Evolutionary conservation across 2,329 filamentous ascomycete species (phyloP), one percentile per base, ranked within the genome.

Genomic region (Diaporthe ilicicola): DNA sequence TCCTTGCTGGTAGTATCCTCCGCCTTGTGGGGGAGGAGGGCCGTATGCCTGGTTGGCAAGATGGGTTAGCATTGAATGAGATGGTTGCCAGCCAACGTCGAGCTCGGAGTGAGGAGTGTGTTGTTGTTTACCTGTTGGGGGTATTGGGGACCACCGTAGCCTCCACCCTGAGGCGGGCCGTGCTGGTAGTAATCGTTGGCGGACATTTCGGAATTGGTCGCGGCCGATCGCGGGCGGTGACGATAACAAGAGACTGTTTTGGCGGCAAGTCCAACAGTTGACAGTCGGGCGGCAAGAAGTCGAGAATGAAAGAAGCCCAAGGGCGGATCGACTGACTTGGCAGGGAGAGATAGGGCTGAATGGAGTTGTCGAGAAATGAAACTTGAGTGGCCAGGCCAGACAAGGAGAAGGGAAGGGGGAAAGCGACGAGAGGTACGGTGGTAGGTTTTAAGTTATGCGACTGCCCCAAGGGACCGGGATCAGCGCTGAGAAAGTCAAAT

Each of bases 111-210:
- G 59, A n/a, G 64, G 70, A 56, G 64, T 34, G 39, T 34, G 66
- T 50, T 34, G 66, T 50, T 70, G 62, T 64, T 75, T 77, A 85
- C 84, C 76, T 80, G 82, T 48, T 80, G 83, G 74, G 83, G 83
- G 69, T 83, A 82, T 73, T 84, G 82, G 67, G 82, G 83, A 69
- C 83, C 81, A 65, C 78, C 76, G 39, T n/a, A n/a, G n/a, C 66
- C 69, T 71, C 75, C 74, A 67, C 75, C 72, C 48, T 77, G 77
- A 7, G 48, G 68, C 66, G 81, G 67, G 73, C 79, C 79, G 74
- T 79, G 77, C 70, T 81, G 75, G 75, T 84, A 83, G 74, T 81
- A 81, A 29, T 76, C 75, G 56, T 79, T 75, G 69, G 79, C 78
- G 32, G 80, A 80, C 82, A 84, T 78, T 70, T 72, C 76, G 77